Conservation (phyloP, 495 filamentous ascomycete genomes). For the Trypethelium eluteriae region DNA sequence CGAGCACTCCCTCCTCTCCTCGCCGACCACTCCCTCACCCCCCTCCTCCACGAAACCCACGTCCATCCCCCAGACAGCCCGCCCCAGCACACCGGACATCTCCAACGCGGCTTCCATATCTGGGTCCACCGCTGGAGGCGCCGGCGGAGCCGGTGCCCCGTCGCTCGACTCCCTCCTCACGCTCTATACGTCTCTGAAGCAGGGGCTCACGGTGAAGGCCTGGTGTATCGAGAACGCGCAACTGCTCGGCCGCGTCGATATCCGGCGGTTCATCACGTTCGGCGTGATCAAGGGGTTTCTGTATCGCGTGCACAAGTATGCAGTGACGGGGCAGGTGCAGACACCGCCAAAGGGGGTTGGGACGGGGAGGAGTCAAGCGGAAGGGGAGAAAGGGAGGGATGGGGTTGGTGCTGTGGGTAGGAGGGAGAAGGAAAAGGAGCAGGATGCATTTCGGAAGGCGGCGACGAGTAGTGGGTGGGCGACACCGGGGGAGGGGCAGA, state of each 20-base stretch:
- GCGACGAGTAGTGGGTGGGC: conserved; percentile 25
- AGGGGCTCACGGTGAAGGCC: conserved; percentile 69
- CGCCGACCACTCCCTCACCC: neutral
- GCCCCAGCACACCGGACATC: conserved; percentile 2
- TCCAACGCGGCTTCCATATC: neutral
- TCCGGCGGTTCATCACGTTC: conserved; percentile 86
- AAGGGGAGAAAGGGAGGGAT: neutral
- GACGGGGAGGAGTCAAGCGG: neutral
- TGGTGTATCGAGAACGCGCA: conserved; percentile 69
- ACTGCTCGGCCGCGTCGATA: conserved; percentile 65
- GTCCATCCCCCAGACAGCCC: conserved; percentile 11
- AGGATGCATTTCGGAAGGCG: conserved; percentile 21
- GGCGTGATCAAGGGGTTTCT: conserved; percentile 91
- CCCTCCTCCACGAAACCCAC: neutral
- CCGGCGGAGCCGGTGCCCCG: no score
- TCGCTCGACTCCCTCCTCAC: conserved; percentile 43
- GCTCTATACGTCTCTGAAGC: conserved; percentile 70
- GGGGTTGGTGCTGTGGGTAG: neutral
- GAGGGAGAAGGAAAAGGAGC: neutral
- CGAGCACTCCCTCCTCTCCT: neutral
- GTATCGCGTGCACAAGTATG: conserved; percentile 91
- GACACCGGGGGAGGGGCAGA: conserved; percentile 16
- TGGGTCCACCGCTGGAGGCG: no score
- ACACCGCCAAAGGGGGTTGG: neutral
- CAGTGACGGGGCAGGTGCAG: conserved; percentile 37